Evolutionary conservation across 2,329 filamentous ascomycete species (phyloP), one percentile per base, ranked within the genome.

Genomic region (Talaromyces funiculosus): DNA sequence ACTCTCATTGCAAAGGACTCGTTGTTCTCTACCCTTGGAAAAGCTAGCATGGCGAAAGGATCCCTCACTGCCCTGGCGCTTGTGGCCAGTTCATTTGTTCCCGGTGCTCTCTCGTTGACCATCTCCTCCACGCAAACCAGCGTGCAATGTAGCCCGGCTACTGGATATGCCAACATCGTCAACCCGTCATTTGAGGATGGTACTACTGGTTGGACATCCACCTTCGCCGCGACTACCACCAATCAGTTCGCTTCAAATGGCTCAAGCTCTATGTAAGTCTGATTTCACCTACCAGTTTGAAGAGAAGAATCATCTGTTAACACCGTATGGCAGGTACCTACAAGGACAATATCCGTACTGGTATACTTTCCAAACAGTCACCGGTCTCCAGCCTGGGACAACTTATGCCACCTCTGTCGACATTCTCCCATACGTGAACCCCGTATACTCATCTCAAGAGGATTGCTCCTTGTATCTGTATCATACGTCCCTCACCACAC

Each of bases 161-260:
- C 51, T 38, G 51, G 2, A n/a, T 54, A 35, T 22, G 51, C 51
- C 40, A 14, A 24, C 5, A 40, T 54, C 51, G 16, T 22, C 29
- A 54, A 54, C 26, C 51, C 51, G 3, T 54, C 51, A 33, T 54
- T 54, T 40, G 51, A 54, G 18, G 20, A 26, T 40, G 51, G 51
- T 37, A 54, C 33, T 40, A 12, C 20, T 6, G 51, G 51, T 26
- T 54, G 51, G 51, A 5, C 12, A 1, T 54, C 18, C 8, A 12
- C 0, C 12, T 38, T 18, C 12, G 2, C 31, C 14, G 3, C n/a
- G 5, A 29, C 10, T 16, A 40, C 51, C 3, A 38, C 51, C 12
- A 38, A 14, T 35, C 2, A 16, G n/a, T 12, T 26, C 33, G 20
- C 33, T 40, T 9, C 51, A 9, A 18, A 54, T 40, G 51, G 51